These are phyloP conservation scores for Elsinoe necatrix DNA, from an alignment of 2,329 filamentous ascomycete genomes.

Conservation along the genomic window DNA sequence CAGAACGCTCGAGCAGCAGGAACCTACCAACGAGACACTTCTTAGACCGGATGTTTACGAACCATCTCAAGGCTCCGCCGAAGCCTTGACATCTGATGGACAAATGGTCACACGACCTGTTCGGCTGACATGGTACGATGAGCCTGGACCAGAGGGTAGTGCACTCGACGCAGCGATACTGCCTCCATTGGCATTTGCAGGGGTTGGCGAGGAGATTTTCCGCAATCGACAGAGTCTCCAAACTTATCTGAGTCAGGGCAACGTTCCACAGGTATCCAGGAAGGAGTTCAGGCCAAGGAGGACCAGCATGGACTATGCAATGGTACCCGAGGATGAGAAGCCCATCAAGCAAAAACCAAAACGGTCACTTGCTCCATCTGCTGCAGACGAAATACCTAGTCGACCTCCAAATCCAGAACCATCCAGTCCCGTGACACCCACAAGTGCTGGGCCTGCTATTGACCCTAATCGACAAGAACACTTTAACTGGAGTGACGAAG, in stretches of 20 bases:
- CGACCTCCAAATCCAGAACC: neutral
- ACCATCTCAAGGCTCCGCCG: neutral
- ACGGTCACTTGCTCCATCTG: too few relatives aligned
- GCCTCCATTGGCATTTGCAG: neutral
- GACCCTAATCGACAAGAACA: neutral
- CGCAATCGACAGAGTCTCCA: neutral
- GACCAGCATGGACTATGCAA: neutral
- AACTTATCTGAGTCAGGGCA: too few relatives aligned
- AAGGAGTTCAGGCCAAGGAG: neutral
- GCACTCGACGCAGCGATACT: neutral
- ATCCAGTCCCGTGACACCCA: neutral
- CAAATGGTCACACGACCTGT: neutral
- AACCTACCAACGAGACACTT: neutral
- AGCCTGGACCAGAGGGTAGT: neutral
- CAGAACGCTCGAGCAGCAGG: too few relatives aligned
- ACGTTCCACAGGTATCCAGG: neutral
- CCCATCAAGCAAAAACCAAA: too few relatives aligned
- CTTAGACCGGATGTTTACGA: neutral
- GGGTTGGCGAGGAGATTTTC: neutral
- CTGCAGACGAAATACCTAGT: neutral
- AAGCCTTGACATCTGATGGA: neutral
- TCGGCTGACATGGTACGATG: neutral
- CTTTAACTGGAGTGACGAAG: constrained; percentile 8
- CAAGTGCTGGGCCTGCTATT: neutral
- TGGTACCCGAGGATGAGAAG: too few relatives aligned